Percentiles rank a stretch among this genome's conserved stretches.
phyloP scores from a whole-genome alignment of 805 yeast genomes.

The Debaryomyces prosopidis region DNA sequence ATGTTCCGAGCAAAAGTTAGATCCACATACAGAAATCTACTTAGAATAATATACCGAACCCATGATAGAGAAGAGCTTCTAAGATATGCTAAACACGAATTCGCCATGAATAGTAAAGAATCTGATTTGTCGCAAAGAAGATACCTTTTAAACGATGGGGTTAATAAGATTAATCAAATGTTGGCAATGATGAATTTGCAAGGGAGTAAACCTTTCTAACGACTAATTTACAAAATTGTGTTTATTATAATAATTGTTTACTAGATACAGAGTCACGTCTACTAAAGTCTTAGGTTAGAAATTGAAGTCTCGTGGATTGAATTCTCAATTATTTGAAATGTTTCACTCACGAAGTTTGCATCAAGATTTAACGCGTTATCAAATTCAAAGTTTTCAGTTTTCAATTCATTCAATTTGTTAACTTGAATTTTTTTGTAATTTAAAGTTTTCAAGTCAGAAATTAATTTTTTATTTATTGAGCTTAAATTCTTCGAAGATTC shows the following conservation, averaged over 20 bases:
- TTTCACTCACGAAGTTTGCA: neutral
- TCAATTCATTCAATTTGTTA: slow-evolving; percentile 4
- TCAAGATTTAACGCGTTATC: neutral
- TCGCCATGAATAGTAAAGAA: slow-evolving; percentile 23
- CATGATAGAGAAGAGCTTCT: slow-evolving; percentile 39
- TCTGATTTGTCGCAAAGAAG: slow-evolving; percentile 36
- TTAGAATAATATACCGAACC: slow-evolving; percentile 33
- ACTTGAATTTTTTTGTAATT: slow-evolving; percentile 4
- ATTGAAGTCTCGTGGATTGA: neutral
- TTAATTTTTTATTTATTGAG: slow-evolving; percentile 1
- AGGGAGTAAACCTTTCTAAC: neutral
- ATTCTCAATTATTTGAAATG: slow-evolving; percentile 6
- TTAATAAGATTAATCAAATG: slow-evolving; percentile 26
- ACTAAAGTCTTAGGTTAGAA: neutral
- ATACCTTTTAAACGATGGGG: slow-evolving; percentile 38
- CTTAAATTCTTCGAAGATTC: neutral
- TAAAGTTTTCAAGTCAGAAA: slow-evolving; percentile 6
- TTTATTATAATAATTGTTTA: neutral
- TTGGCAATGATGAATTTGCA: slow-evolving; percentile 19
- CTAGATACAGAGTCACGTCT: neutral
- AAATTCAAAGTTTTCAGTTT: neutral
- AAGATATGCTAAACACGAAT: slow-evolving; percentile 33
- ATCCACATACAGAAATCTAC: slow-evolving; percentile 32
- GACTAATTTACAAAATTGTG: no score
- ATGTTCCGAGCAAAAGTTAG: slow-evolving; percentile 35